Base-by-base conservation (phyloP, 805 yeast species). In the Sugiyamaella valdiviana region DNA sequence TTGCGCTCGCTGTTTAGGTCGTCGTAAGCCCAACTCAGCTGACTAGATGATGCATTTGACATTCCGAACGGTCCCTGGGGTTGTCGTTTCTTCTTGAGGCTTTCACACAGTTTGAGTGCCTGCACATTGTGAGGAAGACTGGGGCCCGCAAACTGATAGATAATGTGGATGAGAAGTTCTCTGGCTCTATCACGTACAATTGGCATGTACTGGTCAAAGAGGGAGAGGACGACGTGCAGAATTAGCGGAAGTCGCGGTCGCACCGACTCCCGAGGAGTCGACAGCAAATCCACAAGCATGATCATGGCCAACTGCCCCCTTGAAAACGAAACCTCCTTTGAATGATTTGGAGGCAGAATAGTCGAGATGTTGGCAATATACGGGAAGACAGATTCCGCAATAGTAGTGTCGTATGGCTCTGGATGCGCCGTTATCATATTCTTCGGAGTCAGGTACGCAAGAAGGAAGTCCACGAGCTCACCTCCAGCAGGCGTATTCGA, bases 221-320 rank as follows among this genome's bases (percentile, higher is more conserved):
- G 69, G 0, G 87, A 85, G 54, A 91, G 77, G 1, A 89, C 76
- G 1, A 85, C 79, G 57, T 93, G 98, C 10, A 93, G 64, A 22
- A 93, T 65, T 7, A 86, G 65, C 0, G 98, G 88, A 6, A 90
- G 66, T 42, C 79, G 76, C 1, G 75, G 70, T 43, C 71, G 69
- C 55, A 85, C 70, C 9, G 80, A 69, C 12, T 85, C 91, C 37
- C 46, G 51, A 1, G 86, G 83, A 15, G 78, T 71, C 3, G 84
- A 75, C 45, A 88, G 72, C 39, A 91, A 66, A 61, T 93, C 97
- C 1, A 88, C 95, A 49, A 93, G 67, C 55, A 90, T 83, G 0
- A 93, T 82, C 64, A 87, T 75, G 0, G 96, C 88, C 29, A 93
- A 64, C 60, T 93, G 98, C 2, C 96, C 93, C 45, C 81, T 71